Evolutionary conservation across 352 stramenopile species (phyloP).

Genomic region (Phytophthora fragariaefolia): DNA sequence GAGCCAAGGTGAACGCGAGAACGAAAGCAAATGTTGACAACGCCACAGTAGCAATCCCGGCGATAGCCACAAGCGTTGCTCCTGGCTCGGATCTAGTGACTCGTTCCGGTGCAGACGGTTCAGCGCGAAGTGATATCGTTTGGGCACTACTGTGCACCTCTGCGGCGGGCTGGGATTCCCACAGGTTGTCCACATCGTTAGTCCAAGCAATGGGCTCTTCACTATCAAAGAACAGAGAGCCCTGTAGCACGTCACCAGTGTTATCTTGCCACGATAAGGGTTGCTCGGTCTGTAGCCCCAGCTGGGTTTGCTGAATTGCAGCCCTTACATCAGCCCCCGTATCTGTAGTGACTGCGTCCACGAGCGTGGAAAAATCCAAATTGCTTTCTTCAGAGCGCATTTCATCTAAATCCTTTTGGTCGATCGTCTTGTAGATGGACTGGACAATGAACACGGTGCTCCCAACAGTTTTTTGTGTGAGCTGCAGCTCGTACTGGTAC

Average conservation of each 20-base stretch:
- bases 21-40: constrained; percentile 11
- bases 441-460: constrained; percentile 47
- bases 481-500: constrained; percentile 51
- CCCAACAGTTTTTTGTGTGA: constrained; percentile 37
- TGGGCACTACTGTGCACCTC: neutral
- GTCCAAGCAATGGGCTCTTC: constrained; percentile 25
- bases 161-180: neutral
- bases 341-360: neutral
- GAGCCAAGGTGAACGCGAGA: constrained; percentile 6
- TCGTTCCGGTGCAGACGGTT: constrained; percentile 2
- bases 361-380: constrained; percentile 31
- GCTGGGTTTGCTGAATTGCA: constrained; percentile 4
- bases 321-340: neutral
- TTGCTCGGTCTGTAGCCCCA: neutral
- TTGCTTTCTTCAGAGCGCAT: constrained; percentile 41
- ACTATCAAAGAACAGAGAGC: neutral
- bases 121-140: constrained; percentile 12
- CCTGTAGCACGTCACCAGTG: neutral
- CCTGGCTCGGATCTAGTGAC: neutral
- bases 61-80: neutral
- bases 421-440: constrained; percentile 48
- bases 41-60: constrained; percentile 9
- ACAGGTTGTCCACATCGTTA: constrained; percentile 11
- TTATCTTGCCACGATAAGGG: constrained; percentile 4
- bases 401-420: constrained; percentile 43